These are phyloP conservation scores for Ceratobasidium sp. DNA, from an alignment of 1,284 basidiomycete genomes.

Conservation along the genomic window DNA sequence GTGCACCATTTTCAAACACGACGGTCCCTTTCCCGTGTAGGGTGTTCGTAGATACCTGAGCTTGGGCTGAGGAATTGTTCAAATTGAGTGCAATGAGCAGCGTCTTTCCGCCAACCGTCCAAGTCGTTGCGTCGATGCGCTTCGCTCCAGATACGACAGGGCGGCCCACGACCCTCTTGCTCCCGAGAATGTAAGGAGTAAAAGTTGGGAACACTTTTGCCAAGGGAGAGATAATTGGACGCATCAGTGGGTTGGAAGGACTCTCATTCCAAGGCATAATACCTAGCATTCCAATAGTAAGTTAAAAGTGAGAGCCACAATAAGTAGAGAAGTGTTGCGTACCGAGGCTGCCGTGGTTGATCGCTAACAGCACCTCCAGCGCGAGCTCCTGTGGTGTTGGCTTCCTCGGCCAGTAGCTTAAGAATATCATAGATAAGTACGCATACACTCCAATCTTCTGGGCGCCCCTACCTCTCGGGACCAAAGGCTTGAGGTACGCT, in stretches of 20 bases:
- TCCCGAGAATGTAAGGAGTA: conserved; percentile 56
- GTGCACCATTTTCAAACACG: conserved; percentile 30
- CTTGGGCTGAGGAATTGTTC: conserved; percentile 44
- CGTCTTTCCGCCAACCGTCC: conserved; percentile 27
- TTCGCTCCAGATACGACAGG: conserved; percentile 7
- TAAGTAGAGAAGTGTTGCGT: conserved; percentile 29
- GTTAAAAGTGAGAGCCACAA: not conserved
- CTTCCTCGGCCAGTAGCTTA: conserved; percentile 70
- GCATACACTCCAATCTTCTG: not conserved
- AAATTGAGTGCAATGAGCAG: conserved; percentile 43
- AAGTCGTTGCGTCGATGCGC: conserved; percentile 34
- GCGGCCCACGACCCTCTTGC: not conserved
- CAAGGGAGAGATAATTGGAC: conserved; percentile 64
- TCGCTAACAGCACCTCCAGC: conserved; percentile 68
- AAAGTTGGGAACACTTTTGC: conserved; percentile 59
- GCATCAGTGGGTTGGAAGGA: conserved; percentile 65
- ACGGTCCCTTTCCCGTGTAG: not conserved
- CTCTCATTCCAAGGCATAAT: conserved; percentile 77
- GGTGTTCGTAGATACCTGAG: conserved; percentile 41
- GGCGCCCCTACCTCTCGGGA: conserved; percentile 61
- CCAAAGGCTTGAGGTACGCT: conserved; percentile 81
- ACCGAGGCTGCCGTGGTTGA: conserved; percentile 76
- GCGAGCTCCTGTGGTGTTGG: conserved; percentile 77
- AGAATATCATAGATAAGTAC: not conserved
- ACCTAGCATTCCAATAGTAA: conserved; percentile 54